A percentile compares a stretch with the other conserved stretches of the same genome.
phyloP scores from a whole-genome alignment of 2,329 filamentous ascomycete species.

The Alternaria sp. region DNA sequence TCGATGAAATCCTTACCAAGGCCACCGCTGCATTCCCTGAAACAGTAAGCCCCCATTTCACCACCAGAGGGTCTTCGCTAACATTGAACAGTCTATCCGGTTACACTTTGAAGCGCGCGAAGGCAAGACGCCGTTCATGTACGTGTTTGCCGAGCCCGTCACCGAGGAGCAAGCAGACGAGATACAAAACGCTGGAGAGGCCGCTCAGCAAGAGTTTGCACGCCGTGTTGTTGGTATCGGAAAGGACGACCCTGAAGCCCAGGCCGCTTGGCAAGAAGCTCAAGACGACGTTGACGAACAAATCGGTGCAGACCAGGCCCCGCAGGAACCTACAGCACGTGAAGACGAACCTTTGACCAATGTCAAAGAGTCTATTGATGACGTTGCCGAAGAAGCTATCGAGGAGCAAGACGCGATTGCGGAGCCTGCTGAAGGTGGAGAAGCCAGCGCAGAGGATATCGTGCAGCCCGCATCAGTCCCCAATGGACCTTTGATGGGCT shows the following conservation, averaged over 20 bases:
- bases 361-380: not conserved
- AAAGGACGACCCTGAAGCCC: conserved; percentile 35
- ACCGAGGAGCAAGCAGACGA: conserved; percentile 71
- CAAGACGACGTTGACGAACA: conserved; percentile 44
- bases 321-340: conserved; percentile 4
- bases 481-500: conserved; percentile 62
- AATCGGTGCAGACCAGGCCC: conserved; percentile 35
- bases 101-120: conserved; percentile 81
- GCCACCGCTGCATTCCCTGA: conserved; percentile 78
- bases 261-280: conserved; percentile 40
- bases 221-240: conserved; percentile 60
- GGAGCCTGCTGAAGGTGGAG: not conserved
- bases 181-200: conserved; percentile 74
- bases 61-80: conserved; percentile 1
- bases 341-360: not conserved
- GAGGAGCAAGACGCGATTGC: not conserved
- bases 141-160: conserved; percentile 89
- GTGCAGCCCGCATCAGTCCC: not conserved
- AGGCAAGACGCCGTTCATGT: conserved; percentile 71
- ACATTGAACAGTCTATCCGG: conserved; percentile 66
- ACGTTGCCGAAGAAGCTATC: not conserved
- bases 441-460: not conserved
- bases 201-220: conserved; percentile 73
- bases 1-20: conserved; percentile 80
- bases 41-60: conserved; percentile 48